phyloP scores from a whole-genome alignment of 2,329 filamentous ascomycete genomes.

The Claviceps citrina region DNA sequence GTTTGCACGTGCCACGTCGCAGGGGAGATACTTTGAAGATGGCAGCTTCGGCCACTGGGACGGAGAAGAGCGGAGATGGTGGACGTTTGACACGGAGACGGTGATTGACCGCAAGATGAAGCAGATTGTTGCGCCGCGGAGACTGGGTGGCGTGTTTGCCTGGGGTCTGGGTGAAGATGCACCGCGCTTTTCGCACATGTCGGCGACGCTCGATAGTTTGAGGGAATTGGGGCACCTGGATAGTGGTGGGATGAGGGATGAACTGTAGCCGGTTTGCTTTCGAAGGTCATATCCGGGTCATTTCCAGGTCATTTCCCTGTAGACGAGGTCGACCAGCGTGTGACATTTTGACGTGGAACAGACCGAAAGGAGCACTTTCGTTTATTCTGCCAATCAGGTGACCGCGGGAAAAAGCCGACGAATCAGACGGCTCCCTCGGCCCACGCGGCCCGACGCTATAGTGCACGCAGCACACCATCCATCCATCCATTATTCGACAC shows the following conservation, averaged over 20 bases:
- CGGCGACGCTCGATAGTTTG: constrained; percentile 17
- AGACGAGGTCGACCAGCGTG: no score
- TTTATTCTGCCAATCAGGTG: no score
- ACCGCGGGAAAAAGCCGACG: no score
- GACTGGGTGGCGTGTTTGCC: constrained; percentile 56
- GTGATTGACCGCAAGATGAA: constrained; percentile 48
- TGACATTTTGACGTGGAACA: no score
- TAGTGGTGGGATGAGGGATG: constrained; percentile 10
- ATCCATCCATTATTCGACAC: no score
- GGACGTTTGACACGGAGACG: constrained; percentile 55
- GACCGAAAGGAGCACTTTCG: no score
- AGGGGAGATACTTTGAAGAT: constrained; percentile 38
- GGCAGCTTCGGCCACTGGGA: constrained; percentile 62
- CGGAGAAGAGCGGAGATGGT: constrained; percentile 42
- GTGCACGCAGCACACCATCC: no score
- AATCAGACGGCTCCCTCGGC: constrained; percentile 3
- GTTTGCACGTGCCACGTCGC: constrained; percentile 37
- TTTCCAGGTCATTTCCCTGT: no score
- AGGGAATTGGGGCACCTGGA: constrained; percentile 6
- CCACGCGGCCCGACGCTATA: no score
- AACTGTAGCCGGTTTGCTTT: no score
- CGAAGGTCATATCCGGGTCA: no score
- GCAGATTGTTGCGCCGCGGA: constrained; percentile 37
- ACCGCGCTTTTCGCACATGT: constrained; percentile 25
- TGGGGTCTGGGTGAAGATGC: constrained; percentile 61